Percentiles rank a stretch among this genome's conserved stretches.
phyloP scores from a whole-genome alignment of 2,329 filamentous ascomycete genomes.

The Pestalotiopsis fici region DNA sequence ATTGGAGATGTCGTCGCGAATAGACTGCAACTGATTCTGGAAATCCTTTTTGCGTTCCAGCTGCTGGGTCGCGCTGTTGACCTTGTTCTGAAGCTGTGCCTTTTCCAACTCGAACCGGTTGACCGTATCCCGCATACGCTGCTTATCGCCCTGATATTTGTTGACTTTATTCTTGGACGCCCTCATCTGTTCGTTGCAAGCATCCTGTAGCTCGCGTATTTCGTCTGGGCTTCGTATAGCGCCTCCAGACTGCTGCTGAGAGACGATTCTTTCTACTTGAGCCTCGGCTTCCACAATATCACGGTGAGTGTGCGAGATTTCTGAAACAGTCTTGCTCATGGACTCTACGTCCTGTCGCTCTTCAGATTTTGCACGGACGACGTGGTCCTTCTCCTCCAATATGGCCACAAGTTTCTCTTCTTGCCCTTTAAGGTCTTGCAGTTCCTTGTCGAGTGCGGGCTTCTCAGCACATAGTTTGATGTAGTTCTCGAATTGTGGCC shows the following conservation, averaged over 20 bases:
- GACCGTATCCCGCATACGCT: slow-evolving; percentile 69
- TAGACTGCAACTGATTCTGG: slow-evolving; percentile 69
- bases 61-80: slow-evolving; percentile 70
- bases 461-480: slow-evolving; percentile 71
- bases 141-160: slow-evolving; percentile 69
- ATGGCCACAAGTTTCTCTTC: slow-evolving; percentile 59
- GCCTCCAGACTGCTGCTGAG: slow-evolving; percentile 71
- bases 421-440: slow-evolving; percentile 62
- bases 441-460: slow-evolving; percentile 66
- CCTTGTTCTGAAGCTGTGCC: slow-evolving; percentile 72
- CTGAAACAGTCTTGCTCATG: slow-evolving; percentile 73
- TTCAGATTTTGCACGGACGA: slow-evolving; percentile 64
- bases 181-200: slow-evolving; percentile 67
- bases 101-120: slow-evolving; percentile 74
- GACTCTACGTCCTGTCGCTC: slow-evolving; percentile 73
- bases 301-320: slow-evolving; percentile 70
- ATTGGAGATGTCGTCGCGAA: slow-evolving; percentile 67
- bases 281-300: slow-evolving; percentile 72
- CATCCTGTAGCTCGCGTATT: slow-evolving; percentile 75
- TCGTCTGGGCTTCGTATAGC: slow-evolving; percentile 74
- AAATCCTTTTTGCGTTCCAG: slow-evolving; percentile 80
- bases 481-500: slow-evolving; percentile 74
- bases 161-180: slow-evolving; percentile 62
- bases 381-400: slow-evolving; percentile 68
- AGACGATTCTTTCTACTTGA: slow-evolving; percentile 74